Percentiles rank a stretch among this genome's conserved stretches.
Conservation (phyloP, 2,329 filamentous ascomycete species). For the Claviceps arundinis region DNA sequence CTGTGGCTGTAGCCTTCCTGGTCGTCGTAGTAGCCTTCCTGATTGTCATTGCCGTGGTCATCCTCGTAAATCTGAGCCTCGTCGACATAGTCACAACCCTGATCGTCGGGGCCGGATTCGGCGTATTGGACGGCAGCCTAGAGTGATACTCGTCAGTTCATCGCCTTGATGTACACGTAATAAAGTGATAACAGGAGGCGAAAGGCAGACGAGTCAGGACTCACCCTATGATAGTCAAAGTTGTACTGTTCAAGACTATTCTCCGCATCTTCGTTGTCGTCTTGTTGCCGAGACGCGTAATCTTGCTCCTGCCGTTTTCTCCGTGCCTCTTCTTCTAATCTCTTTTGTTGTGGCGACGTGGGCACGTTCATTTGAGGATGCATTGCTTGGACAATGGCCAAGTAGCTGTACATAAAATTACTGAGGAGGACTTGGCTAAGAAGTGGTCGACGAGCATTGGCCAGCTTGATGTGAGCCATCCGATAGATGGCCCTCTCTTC, state of each 20-base stretch:
- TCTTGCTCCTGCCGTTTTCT: slow-evolving; percentile 37
- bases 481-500: slow-evolving; percentile 96
- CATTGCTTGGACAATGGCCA: slow-evolving; percentile 98
- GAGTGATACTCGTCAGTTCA: neutral
- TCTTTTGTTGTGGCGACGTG: slow-evolving; percentile 63
- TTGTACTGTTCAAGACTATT: slow-evolving; percentile 38
- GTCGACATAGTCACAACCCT: slow-evolving; percentile 34
- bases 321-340: slow-evolving; percentile 40
- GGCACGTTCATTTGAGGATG: slow-evolving; percentile 90
- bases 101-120: slow-evolving; percentile 27
- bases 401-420: slow-evolving; percentile 99
- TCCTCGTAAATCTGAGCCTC: slow-evolving; percentile 41
- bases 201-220: slow-evolving; percentile 11
- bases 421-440: slow-evolving; percentile 92
- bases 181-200: neutral
- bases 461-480: slow-evolving; percentile 97
- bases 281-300: slow-evolving; percentile 32
- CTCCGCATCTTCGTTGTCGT: slow-evolving; percentile 31
- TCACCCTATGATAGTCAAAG: slow-evolving; percentile 40
- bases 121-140: slow-evolving; percentile 34
- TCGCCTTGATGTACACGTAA: slow-evolving; percentile 4
- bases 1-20: slow-evolving; percentile 25
- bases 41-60: slow-evolving; percentile 30
- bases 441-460: slow-evolving; percentile 84
- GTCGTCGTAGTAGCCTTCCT: slow-evolving; percentile 24